Evolutionary conservation across 2,329 filamentous ascomycete species (phyloP).

Genomic region (Beauveria scarabaeidicola): DNA sequence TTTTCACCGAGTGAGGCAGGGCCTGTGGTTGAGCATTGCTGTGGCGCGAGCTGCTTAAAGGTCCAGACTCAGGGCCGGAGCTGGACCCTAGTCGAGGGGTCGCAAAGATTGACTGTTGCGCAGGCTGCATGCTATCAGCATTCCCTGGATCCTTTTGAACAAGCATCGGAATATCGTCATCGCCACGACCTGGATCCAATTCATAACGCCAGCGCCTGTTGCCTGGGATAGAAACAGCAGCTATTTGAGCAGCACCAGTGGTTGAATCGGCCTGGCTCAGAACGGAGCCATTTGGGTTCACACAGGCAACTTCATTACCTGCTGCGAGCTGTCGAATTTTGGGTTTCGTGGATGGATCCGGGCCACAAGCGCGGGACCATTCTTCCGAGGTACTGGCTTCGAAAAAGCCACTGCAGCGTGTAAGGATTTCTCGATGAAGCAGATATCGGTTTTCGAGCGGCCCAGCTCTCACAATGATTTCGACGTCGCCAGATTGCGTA

Average conservation of each 20-base stretch:
- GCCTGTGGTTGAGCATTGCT: constrained; percentile 45
- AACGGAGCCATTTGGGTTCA: constrained; percentile 5
- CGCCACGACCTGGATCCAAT: constrained; percentile 64
- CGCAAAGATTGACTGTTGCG: constrained; percentile 25
- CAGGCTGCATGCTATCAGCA: constrained; percentile 17
- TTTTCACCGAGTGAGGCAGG: constrained; percentile 10
- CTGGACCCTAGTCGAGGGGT: constrained; percentile 29
- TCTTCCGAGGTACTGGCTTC: constrained; percentile 75
- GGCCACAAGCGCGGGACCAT: constrained; percentile 42
- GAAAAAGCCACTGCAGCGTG: constrained; percentile 90
- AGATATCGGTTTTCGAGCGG: constrained; percentile 67
- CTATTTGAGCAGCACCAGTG: background rate
- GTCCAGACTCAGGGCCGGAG: constrained; percentile 32
- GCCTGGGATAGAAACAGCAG: constrained; percentile 4
- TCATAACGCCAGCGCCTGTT: constrained; percentile 75
- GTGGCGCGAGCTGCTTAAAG: constrained; percentile 20
- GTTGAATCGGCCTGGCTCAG: constrained; percentile 8
- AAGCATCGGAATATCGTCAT: constrained; percentile 77
- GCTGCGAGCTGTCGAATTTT: constrained; percentile 17
- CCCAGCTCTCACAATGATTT: constrained; percentile 67
- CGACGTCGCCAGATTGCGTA: constrained; percentile 82
- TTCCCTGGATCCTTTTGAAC: constrained; percentile 58
- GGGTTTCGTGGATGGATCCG: constrained; percentile 7
- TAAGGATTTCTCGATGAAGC: constrained; percentile 77
- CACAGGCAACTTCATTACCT: constrained; percentile 37